Percentiles rank a stretch among this genome's conserved stretches.
Conservation (phyloP, 2,329 filamentous ascomycete species). For the Coniella lustricola region DNA sequence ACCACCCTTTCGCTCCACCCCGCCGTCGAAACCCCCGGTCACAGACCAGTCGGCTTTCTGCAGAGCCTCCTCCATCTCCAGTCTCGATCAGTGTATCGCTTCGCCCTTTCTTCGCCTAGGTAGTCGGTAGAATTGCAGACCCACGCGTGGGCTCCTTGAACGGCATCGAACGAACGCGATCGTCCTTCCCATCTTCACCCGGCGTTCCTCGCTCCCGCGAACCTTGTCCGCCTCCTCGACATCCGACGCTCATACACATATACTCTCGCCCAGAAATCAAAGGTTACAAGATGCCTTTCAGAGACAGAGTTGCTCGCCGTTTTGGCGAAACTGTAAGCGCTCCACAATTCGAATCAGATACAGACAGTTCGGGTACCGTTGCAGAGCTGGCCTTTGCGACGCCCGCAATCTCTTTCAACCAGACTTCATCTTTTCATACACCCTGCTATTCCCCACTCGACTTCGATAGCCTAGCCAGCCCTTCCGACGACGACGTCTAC, state of each 20-base stretch:
- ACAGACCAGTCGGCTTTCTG: too few relatives aligned
- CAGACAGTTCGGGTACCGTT: constrained; percentile 8
- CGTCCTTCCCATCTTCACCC: too few relatives aligned
- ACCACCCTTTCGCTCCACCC: too few relatives aligned
- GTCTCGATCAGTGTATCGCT: too few relatives aligned
- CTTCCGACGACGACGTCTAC: neutral
- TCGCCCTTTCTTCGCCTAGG: neutral
- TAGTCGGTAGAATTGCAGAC: neutral
- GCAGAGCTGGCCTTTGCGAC: constrained; percentile 10
- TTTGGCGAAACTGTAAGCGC: constrained; percentile 39
- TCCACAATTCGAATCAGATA: constrained; percentile 7
- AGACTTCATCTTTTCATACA: neutral
- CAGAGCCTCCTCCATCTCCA: too few relatives aligned
- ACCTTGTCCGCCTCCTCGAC: neutral
- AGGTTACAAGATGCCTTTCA: constrained; percentile 23
- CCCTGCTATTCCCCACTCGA: neutral
- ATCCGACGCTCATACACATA: neutral
- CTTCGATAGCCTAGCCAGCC: neutral
- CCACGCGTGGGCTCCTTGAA: too few relatives aligned
- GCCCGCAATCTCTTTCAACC: constrained; percentile 8
- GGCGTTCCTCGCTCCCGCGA: neutral
- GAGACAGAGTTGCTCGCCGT: constrained; percentile 35
- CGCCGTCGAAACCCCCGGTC: too few relatives aligned
- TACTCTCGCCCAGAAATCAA: neutral
- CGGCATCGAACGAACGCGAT: too few relatives aligned